These are phyloP conservation scores for Arctium minus DNA, from an alignment of 129 eudicot genomes.

Conservation along the genomic window DNA sequence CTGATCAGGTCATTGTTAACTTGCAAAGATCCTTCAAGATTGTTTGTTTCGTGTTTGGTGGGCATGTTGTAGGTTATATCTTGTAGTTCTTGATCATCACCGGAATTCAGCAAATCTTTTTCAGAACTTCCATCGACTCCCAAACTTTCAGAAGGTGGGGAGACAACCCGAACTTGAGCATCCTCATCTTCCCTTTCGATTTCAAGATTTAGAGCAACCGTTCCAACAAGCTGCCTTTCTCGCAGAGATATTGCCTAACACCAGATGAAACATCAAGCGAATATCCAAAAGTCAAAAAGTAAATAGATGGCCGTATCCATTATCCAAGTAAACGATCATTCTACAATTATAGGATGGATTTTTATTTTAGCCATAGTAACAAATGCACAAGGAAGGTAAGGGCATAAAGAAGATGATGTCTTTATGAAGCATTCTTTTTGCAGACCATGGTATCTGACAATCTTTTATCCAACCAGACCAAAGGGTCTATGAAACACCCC, in stretches of 20 bases:
- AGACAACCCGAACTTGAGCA: slow-evolving; percentile 54
- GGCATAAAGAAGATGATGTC: background rate
- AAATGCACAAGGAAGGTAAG: background rate
- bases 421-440: background rate
- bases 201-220: slow-evolving; percentile 53
- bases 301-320: background rate
- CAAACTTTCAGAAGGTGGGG: slow-evolving; percentile 48
- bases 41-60: slow-evolving; percentile 11
- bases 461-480: background rate
- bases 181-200: slow-evolving; percentile 33
- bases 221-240: slow-evolving; percentile 67
- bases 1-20: slow-evolving; percentile 21
- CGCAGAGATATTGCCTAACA: slow-evolving; percentile 79
- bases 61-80: slow-evolving; percentile 24
- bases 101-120: background rate
- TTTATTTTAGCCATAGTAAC: background rate
- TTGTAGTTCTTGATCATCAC: slow-evolving; percentile 27
- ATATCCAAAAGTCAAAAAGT: background rate
- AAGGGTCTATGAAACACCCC: background rate
- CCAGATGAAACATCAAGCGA: slow-evolving; percentile 14
- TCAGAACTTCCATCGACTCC: slow-evolving; percentile 8
- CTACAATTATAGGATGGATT: background rate
- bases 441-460: background rate
- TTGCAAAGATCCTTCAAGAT: slow-evolving; percentile 23
- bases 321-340: background rate